These are phyloP conservation scores for Saksenaea vasiformis DNA, from an alignment of 371 early-diverging fungal genomes.

Conservation along the genomic window DNA sequence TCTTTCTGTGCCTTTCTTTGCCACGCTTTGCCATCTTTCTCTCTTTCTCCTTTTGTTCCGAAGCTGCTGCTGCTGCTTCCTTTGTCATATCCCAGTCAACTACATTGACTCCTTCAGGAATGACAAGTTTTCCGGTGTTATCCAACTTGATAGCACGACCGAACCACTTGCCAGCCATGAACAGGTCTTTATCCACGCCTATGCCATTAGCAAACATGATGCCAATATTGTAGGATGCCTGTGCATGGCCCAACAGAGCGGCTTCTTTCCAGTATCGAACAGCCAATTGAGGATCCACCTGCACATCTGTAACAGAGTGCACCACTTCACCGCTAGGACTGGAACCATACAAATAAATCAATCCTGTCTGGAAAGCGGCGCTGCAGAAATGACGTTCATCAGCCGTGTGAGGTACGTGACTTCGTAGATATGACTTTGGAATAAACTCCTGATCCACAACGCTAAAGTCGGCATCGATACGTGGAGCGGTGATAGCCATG, in stretches of 20 bases:
- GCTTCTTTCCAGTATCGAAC: conserved; percentile 53
- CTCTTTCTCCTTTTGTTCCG: conserved; percentile 6
- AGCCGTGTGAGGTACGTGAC: conserved; percentile 41
- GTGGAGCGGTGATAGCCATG: conserved; percentile 49
- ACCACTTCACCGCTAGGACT: conserved; percentile 40
- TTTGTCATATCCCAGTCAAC: conserved; percentile 47
- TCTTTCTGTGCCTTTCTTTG: conserved; percentile 14
- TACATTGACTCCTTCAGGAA: conserved; percentile 37
- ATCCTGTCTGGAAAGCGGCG: conserved; percentile 50
- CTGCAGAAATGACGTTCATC: conserved; percentile 51
- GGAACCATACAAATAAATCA: conserved; percentile 51
- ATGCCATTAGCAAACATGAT: conserved; percentile 50
- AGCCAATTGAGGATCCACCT: conserved; percentile 42
- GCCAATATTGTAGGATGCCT: conserved; percentile 51
- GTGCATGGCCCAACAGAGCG: conserved; percentile 48
- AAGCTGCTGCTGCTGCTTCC: conserved; percentile 10
- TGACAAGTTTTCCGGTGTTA: conserved; percentile 36
- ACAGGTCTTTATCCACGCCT: conserved; percentile 42
- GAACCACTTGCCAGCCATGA: conserved; percentile 50
- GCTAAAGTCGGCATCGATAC: conserved; percentile 44
- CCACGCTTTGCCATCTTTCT: conserved; percentile 5
- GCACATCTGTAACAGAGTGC: conserved; percentile 33
- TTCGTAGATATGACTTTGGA: conserved; percentile 37
- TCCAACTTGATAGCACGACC: conserved; percentile 52
- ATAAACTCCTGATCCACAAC: conserved; percentile 28